These are phyloP conservation scores for Pythium folliculosum DNA, from an alignment of 352 stramenopile species.

Conservation along the genomic window DNA sequence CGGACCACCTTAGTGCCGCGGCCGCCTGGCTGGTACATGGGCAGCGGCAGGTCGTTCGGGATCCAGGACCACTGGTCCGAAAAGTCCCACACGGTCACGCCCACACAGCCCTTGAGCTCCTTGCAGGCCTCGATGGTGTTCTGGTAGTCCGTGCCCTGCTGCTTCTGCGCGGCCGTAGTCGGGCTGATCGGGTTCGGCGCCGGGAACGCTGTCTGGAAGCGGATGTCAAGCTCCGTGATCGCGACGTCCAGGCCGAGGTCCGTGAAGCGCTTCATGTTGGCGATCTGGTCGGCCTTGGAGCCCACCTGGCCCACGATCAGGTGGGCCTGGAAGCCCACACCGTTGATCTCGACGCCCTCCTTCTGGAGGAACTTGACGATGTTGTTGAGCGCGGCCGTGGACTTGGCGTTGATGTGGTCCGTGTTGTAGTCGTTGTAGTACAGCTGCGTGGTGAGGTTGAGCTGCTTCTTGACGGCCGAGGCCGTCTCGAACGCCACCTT, in stretches of 20 bases:
- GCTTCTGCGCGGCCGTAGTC: neutral
- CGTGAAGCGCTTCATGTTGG: neutral
- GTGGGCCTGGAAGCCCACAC: neutral
- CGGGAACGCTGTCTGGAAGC: neutral
- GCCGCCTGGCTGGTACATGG: neutral
- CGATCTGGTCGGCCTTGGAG: neutral
- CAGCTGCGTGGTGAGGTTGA: neutral
- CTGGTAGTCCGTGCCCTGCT: neutral
- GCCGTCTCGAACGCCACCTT: neutral
- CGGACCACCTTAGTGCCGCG: neutral
- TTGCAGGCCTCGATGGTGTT: conserved; percentile 1
- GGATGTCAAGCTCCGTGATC: neutral
- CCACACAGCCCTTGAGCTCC: neutral
- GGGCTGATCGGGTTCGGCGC: neutral
- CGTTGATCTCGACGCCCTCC: neutral
- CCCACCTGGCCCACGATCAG: neutral
- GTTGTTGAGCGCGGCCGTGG: neutral
- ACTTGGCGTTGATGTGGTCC: conserved; percentile 2
- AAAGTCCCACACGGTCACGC: conserved; percentile 1
- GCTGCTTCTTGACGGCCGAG: neutral
- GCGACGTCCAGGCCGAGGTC: neutral
- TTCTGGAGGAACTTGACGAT: neutral
- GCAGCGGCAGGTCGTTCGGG: neutral
- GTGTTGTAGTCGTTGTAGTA: conserved; percentile 1
- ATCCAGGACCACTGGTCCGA: neutral